A percentile compares a stretch with the other conserved stretches of the same genome.
phyloP scores from a whole-genome alignment of 352 stramenopile species.

The Phytopythium kandeliae region DNA sequence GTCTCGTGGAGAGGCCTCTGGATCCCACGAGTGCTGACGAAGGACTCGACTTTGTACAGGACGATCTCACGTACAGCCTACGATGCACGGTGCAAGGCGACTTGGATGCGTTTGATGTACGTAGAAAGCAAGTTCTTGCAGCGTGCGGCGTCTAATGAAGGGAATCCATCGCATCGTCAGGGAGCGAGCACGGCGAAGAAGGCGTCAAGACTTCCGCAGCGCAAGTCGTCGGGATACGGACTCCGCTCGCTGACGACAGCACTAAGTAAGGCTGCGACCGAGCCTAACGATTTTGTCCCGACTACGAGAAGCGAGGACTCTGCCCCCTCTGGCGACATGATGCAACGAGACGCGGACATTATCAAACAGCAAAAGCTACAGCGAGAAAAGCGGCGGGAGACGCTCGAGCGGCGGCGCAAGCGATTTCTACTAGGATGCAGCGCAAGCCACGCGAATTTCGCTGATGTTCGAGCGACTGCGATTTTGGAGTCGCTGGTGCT shows the following conservation, averaged over 20 bases:
- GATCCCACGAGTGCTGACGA: neutral
- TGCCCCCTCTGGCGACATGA: slow-evolving; percentile 15
- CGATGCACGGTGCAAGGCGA: slow-evolving; percentile 41
- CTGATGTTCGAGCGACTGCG: slow-evolving; percentile 15
- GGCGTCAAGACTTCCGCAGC: slow-evolving; percentile 13
- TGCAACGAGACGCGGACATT: slow-evolving; percentile 13
- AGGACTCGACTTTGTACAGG: slow-evolving; percentile 9
- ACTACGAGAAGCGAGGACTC: slow-evolving; percentile 19
- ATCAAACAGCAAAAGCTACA: slow-evolving; percentile 51
- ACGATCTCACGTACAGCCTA: slow-evolving; percentile 46
- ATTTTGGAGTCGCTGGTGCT: slow-evolving; percentile 38
- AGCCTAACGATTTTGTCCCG: slow-evolving; percentile 20
- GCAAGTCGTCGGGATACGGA: slow-evolving; percentile 59
- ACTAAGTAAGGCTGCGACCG: slow-evolving; percentile 21
- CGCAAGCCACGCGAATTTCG: slow-evolving; percentile 23
- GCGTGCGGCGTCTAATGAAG: neutral
- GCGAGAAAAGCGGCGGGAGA: slow-evolving; percentile 48
- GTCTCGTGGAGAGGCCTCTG: neutral
- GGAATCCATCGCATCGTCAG: too few relatives aligned
- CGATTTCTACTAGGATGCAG: slow-evolving; percentile 57
- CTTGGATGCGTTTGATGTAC: slow-evolving; percentile 56
- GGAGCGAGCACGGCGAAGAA: neutral
- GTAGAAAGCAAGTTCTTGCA: slow-evolving; percentile 3
- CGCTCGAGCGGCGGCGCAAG: slow-evolving; percentile 41
- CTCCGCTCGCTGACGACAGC: slow-evolving; percentile 54